A percentile compares a stretch with the other conserved stretches of the same genome.
Evolutionary conservation across 2,329 filamentous ascomycete species (phyloP).

Genomic region (Lasiodiplodia citricola): DNA sequence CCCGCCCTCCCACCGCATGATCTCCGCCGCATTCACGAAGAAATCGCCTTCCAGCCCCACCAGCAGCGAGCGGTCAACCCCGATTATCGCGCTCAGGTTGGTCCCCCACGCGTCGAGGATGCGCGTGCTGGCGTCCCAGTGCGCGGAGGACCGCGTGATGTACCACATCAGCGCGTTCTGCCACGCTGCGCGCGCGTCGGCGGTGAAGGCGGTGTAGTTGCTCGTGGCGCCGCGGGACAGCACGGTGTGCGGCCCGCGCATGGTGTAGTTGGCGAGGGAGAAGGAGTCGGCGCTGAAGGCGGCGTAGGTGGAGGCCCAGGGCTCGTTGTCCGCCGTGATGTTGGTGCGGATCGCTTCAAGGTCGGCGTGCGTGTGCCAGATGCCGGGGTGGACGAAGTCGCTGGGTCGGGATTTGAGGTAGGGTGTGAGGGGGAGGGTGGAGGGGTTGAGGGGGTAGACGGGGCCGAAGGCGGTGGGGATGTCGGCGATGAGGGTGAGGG

Average conservation of each 20-base stretch:
- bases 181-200: slow-evolving; percentile 47
- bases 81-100: slow-evolving; percentile 42
- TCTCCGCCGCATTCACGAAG: slow-evolving; percentile 51
- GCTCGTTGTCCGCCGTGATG: slow-evolving; percentile 30
- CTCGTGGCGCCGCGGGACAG: slow-evolving; percentile 40
- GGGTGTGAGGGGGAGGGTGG: neutral
- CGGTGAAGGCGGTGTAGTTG: slow-evolving; percentile 46
- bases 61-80: slow-evolving; percentile 44
- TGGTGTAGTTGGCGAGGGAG: slow-evolving; percentile 32
- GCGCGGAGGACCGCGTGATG: slow-evolving; percentile 45
- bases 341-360: slow-evolving; percentile 32
- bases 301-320: slow-evolving; percentile 30
- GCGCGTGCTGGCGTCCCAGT: slow-evolving; percentile 42
- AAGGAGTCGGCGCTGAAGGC: slow-evolving; percentile 23
- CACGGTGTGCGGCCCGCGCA: slow-evolving; percentile 41
- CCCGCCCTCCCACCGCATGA: slow-evolving; percentile 49
- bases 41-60: slow-evolving; percentile 48
- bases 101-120: slow-evolving; percentile 48
- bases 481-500: neutral
- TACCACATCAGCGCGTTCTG: slow-evolving; percentile 53
- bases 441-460: neutral
- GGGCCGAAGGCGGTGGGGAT: slow-evolving; percentile 6
- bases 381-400: slow-evolving; percentile 34
- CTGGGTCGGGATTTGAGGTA: slow-evolving; percentile 9
- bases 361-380: slow-evolving; percentile 36